Conservation (phyloP, 2,329 filamentous ascomycete genomes). For the Pseudocercospora macadamiae region DNA sequence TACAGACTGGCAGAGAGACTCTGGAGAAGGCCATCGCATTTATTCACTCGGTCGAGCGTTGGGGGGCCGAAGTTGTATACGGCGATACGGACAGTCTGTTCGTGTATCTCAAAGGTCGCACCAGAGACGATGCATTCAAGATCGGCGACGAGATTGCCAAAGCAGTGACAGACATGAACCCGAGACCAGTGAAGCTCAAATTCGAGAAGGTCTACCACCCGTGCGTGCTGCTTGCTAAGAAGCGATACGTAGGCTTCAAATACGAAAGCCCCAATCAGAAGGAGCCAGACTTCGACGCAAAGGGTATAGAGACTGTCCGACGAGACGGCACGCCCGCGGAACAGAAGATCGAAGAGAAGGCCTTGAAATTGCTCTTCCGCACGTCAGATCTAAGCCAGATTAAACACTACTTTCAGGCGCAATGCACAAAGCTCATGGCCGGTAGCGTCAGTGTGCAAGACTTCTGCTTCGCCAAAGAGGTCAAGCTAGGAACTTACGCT, state of each 20-base stretch:
- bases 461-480: constrained; percentile 93
- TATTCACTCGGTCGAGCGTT: constrained; percentile 83
- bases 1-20: constrained; percentile 92
- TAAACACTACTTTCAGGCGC: constrained; percentile 84
- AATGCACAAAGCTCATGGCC: constrained; percentile 90
- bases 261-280: constrained; percentile 78
- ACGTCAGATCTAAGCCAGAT: constrained; percentile 86
- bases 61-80: constrained; percentile 96
- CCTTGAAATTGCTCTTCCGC: constrained; percentile 84
- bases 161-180: constrained; percentile 85
- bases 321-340: constrained; percentile 93
- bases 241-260: constrained; percentile 97
- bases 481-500: constrained; percentile 85
- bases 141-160: constrained; percentile 92
- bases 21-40: constrained; percentile 90
- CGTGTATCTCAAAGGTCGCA: constrained; percentile 83
- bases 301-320: constrained; percentile 96
- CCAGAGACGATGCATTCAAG: constrained; percentile 83
- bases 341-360: constrained; percentile 95
- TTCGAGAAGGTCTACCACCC: constrained; percentile 99
- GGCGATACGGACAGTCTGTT: constrained; percentile 97
- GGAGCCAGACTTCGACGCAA: constrained; percentile 91
- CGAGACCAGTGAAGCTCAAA: constrained; percentile 89
- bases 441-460: constrained; percentile 88
- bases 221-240: constrained; percentile 91